Evolutionary conservation across 148 eudicot genomes (phyloP).

Genomic region (Heliosperma pusillum): DNA sequence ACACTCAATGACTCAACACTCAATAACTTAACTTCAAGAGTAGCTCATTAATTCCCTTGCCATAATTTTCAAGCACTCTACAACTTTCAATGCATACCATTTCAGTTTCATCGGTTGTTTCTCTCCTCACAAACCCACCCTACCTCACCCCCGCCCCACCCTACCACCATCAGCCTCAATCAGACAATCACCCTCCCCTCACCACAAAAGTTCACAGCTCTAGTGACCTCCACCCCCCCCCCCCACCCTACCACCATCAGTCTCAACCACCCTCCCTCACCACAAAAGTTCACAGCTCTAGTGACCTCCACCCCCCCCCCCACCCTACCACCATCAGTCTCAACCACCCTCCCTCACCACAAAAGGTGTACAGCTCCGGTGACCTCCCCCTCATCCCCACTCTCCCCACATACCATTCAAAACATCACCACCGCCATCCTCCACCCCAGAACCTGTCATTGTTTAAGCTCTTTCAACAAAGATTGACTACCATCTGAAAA

Average conservation of each 20-base stretch:
- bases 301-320: too few species aligned
- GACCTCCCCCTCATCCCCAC: background rate
- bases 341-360: background rate
- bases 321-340: too few species aligned
- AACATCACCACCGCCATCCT: background rate
- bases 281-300: too few species aligned
- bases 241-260: too few species aligned
- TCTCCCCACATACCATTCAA: background rate
- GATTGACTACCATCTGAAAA: background rate
- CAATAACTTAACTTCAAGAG: too few species aligned
- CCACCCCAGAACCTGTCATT: background rate
- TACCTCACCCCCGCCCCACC: background rate
- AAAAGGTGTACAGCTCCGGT: background rate
- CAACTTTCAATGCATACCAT: background rate
- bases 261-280: too few species aligned
- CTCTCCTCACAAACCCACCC: background rate
- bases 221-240: too few species aligned
- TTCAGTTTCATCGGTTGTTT: background rate
- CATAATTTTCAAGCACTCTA: background rate
- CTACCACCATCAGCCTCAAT: background rate
- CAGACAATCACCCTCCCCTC: too few species aligned
- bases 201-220: too few species aligned
- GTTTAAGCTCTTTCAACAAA: background rate
- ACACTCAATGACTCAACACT: background rate
- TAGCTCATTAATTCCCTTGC: background rate